Conservation (phyloP, 169 alveolate species). For the Cryptosporidium canis region DNA sequence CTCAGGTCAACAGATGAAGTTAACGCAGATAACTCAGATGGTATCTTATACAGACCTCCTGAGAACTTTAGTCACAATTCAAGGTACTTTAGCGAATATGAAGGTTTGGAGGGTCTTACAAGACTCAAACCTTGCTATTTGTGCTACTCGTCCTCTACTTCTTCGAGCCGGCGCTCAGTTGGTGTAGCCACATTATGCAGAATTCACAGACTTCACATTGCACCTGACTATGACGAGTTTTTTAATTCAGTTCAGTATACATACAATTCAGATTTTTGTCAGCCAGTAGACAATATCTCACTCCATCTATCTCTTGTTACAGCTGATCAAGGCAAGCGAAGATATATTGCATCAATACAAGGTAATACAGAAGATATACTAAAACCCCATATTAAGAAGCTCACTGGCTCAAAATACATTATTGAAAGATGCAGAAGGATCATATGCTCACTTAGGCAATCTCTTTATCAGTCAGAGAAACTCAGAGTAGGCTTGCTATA, state of each 20-base stretch:
- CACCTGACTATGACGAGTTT: constrained; percentile 64
- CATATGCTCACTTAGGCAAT: constrained; percentile 31
- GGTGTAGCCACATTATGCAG: constrained; percentile 63
- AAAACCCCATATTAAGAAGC: constrained; percentile 6
- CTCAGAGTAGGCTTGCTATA: constrained; percentile 27
- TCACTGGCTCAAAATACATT: constrained; percentile 18
- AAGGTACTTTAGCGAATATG: constrained; percentile 29
- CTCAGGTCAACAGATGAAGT: constrained; percentile 53
- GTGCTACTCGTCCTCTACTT: constrained; percentile 26
- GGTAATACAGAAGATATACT: background rate
- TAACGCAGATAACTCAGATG: background rate
- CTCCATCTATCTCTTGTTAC: constrained; percentile 21
- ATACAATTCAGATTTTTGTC: background rate
- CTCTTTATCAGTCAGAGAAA: constrained; percentile 59
- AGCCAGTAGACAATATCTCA: background rate
- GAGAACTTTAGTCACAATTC: constrained; percentile 2
- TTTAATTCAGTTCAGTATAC: constrained; percentile 52
- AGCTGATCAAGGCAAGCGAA: constrained; percentile 13
- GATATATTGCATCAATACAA: background rate
- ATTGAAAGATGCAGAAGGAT: constrained; percentile 39
- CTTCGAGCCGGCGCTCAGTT: constrained; percentile 4
- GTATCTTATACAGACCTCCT: constrained; percentile 22
- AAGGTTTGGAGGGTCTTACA: constrained; percentile 50
- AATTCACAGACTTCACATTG: constrained; percentile 58
- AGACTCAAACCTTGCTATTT: constrained; percentile 66